A percentile compares a stretch with the other conserved stretches of the same genome.
phyloP scores from a whole-genome alignment of 202 grass and related monocot species.

The Alloteropsis angusta region DNA sequence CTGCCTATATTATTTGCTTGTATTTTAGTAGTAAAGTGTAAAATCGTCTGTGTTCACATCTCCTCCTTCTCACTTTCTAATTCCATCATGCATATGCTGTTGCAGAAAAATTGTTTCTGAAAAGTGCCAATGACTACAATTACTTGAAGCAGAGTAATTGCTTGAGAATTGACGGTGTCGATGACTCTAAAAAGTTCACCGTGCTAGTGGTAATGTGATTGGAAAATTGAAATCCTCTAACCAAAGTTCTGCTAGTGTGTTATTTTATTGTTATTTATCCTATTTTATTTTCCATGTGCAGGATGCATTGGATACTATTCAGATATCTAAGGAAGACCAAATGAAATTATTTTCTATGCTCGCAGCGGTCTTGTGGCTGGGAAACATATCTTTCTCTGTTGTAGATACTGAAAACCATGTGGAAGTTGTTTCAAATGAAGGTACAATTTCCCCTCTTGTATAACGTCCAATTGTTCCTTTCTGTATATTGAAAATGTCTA shows the following conservation, averaged over 20 bases:
- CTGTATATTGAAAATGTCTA: neutral
- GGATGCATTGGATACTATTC: conserved; percentile 69
- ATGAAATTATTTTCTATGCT: conserved; percentile 87
- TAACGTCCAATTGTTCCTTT: neutral
- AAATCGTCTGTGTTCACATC: neutral
- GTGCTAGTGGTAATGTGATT: conserved; percentile 55
- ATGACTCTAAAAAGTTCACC: conserved; percentile 73
- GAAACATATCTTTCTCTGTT: conserved; percentile 82
- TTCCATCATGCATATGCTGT: conserved; percentile 9
- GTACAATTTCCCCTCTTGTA: conserved; percentile 31
- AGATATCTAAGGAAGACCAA: conserved; percentile 79
- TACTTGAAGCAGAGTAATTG: conserved; percentile 91
- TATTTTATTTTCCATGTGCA: conserved; percentile 24
- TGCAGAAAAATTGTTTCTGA: conserved; percentile 87
- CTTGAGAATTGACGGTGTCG: conserved; percentile 71
- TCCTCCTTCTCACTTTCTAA: neutral
- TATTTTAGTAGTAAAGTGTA: neutral
- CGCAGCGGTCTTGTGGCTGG: conserved; percentile 75
- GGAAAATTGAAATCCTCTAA: neutral
- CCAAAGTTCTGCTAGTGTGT: neutral
- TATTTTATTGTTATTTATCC: too few relatives aligned
- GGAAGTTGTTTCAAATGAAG: conserved; percentile 82
- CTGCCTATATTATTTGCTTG: neutral
- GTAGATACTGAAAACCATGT: conserved; percentile 98
- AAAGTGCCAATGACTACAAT: conserved; percentile 57